Evolutionary conservation across 2,329 filamentous ascomycete genomes (phyloP), one percentile per base, ranked within the genome.

Genomic region (Cytospora schulzeri): DNA sequence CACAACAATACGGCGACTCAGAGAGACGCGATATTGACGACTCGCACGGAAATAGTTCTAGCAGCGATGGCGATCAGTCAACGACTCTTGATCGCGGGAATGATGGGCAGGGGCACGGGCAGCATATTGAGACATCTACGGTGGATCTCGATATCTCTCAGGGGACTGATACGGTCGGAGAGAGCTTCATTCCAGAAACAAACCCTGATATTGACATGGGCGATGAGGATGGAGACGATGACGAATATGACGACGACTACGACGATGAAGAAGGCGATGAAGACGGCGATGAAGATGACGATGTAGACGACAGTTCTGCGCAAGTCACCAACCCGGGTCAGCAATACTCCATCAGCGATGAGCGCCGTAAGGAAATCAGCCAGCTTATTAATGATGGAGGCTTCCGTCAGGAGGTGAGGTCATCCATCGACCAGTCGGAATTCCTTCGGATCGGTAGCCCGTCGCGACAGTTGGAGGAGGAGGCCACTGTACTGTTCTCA

Each of bases 301-400:
- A 17, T 38, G 59, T 19, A 35, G 38, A 11, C 14, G n/a, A 48
- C n/a, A 6, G 33, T 24, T 28, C 50, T 53, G 60, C 54, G 26
- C 67, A 70, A 38, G 28, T 35, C 15, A 24, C 64, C 5, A 38
- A 64, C 12, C 19, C 28, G 15, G 45, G 50, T 41, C 57, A 61
- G 4, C 69, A 68, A 22, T 62, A 71, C 11, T 70, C 76, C 22
- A 76, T 72, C 41, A 73, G 66, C 64, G 77, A 68, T 70, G 76
- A 68, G 70, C 76, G 67, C 24, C 73, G 75, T 51, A 61, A 73
- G 14, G 76, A 80, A 28, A 81, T 82, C 48, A 77, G 76, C 55
- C 69, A 76, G 51, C 72, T 83, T 56, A 83, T 83, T 50, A 76
- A 75, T 57, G 78, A 83, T 56, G 80, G 80, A 17, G 81, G 80